phyloP scores from a whole-genome alignment of 805 yeast genomes.

The Suhomyces tanzawaensis region DNA sequence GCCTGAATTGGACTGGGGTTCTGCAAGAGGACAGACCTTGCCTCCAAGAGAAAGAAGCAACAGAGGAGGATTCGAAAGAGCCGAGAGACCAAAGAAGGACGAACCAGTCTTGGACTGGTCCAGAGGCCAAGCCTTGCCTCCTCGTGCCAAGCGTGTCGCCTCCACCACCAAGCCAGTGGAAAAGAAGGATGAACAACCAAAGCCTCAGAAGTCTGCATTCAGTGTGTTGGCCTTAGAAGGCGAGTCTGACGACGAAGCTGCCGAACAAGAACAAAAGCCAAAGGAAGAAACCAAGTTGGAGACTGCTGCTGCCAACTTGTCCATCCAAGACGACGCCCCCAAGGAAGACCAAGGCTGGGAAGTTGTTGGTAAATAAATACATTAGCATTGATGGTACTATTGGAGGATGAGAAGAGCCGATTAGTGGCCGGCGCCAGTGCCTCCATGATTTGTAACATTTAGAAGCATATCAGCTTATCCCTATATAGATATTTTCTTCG shows the following conservation, averaged over 20 bases:
- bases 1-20: slow-evolving; percentile 43
- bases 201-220: slow-evolving; percentile 46
- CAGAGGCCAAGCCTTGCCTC: slow-evolving; percentile 34
- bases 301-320: slow-evolving; percentile 38
- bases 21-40: slow-evolving; percentile 32
- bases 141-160: slow-evolving; percentile 6
- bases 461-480: neutral
- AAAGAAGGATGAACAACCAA: slow-evolving; percentile 22
- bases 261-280: slow-evolving; percentile 15
- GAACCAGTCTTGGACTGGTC: slow-evolving; percentile 37
- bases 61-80: slow-evolving; percentile 29
- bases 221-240: slow-evolving; percentile 49
- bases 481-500: slow-evolving; percentile 7
- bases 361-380: slow-evolving; percentile 39
- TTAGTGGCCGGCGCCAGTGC: neutral
- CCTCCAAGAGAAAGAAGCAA: slow-evolving; percentile 28
- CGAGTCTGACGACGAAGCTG: slow-evolving; percentile 50
- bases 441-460: neutral
- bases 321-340: slow-evolving; percentile 19
- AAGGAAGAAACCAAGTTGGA: slow-evolving; percentile 25
- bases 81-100: slow-evolving; percentile 21
- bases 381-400: neutral
- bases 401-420: neutral
- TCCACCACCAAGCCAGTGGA: slow-evolving; percentile 13
- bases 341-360: slow-evolving; percentile 44